Conservation (phyloP, 306 rosid genomes). For the Dalbergia cochinchinensis region DNA sequence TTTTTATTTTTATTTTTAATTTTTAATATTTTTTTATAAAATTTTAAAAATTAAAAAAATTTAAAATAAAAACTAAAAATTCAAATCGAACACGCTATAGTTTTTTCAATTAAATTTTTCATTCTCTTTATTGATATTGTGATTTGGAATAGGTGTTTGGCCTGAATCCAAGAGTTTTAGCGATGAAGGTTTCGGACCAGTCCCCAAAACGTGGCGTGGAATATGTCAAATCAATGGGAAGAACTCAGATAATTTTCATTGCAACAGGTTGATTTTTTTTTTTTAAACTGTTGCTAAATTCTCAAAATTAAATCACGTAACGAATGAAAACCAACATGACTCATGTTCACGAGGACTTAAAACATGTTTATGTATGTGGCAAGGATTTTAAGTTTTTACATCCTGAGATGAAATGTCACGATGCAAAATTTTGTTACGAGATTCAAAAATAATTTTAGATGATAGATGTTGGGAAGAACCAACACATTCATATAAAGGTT, state of each 20-base stretch:
- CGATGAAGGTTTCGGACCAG: constrained; percentile 65
- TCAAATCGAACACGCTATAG: too few relatives aligned
- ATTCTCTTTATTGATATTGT: background rate
- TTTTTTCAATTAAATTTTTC: too few relatives aligned
- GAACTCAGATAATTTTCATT: constrained; percentile 34
- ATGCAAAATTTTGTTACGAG: background rate
- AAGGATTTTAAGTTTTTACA: background rate
- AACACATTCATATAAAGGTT: too few relatives aligned
- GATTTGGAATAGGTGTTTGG: constrained; percentile 69
- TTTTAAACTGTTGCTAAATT: background rate
- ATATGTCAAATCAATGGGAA: constrained; percentile 42
- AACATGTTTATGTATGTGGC: too few relatives aligned
- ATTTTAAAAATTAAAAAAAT: too few relatives aligned
- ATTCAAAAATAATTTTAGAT: too few relatives aligned
- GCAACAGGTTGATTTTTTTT: constrained; percentile 63
- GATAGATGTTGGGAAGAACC: background rate
- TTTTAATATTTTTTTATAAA: too few relatives aligned
- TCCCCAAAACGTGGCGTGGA: constrained; percentile 74
- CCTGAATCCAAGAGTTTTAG: constrained; percentile 81
- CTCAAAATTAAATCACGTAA: background rate
- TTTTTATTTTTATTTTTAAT: too few relatives aligned
- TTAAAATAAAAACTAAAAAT: too few relatives aligned
- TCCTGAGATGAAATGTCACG: too few relatives aligned
- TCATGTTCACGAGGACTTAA: too few relatives aligned
- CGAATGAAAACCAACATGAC: too few relatives aligned